A percentile compares a stretch with the other conserved stretches of the same genome.
phyloP scores from a whole-genome alignment of 2,329 filamentous ascomycete genomes.

The Juglanconis oblonga region DNA sequence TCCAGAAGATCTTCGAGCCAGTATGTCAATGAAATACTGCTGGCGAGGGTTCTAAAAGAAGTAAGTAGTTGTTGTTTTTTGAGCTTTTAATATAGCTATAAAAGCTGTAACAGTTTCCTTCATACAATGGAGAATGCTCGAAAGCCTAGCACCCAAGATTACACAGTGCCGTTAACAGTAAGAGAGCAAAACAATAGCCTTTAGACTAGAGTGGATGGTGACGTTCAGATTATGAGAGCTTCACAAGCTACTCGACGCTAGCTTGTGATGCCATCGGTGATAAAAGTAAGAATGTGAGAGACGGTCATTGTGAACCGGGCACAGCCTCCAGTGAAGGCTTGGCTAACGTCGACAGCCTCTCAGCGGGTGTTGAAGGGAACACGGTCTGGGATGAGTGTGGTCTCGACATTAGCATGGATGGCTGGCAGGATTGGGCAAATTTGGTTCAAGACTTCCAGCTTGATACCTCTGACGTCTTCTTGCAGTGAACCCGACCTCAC shows the following conservation, averaged over 20 bases:
- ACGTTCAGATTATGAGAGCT: too few relatives aligned
- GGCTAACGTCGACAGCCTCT: neutral
- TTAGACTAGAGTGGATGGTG: too few relatives aligned
- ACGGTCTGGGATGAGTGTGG: neutral
- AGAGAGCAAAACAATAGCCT: too few relatives aligned
- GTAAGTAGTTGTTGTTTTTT: slow-evolving; percentile 17
- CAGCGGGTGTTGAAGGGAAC: neutral
- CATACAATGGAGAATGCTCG: too few relatives aligned
- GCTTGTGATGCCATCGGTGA: too few relatives aligned
- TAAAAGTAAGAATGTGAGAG: slow-evolving; percentile 22
- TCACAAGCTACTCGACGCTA: too few relatives aligned
- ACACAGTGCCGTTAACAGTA: too few relatives aligned
- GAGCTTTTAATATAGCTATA: too few relatives aligned
- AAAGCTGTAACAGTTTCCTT: too few relatives aligned
- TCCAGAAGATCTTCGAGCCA: slow-evolving; percentile 30
- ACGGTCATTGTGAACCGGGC: neutral
- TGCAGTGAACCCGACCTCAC: neutral
- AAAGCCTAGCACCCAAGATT: too few relatives aligned
- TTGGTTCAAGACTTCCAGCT: slow-evolving; percentile 7
- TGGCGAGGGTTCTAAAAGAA: slow-evolving; percentile 34
- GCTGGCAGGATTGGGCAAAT: neutral
- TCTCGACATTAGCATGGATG: neutral
- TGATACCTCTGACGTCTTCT: neutral
- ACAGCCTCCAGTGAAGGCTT: neutral
- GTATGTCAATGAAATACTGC: slow-evolving; percentile 35